Evolutionary conservation across 2,329 filamentous ascomycete species (phyloP), one percentile per base, ranked within the genome.

Genomic region (Fusarium proliferatum): DNA sequence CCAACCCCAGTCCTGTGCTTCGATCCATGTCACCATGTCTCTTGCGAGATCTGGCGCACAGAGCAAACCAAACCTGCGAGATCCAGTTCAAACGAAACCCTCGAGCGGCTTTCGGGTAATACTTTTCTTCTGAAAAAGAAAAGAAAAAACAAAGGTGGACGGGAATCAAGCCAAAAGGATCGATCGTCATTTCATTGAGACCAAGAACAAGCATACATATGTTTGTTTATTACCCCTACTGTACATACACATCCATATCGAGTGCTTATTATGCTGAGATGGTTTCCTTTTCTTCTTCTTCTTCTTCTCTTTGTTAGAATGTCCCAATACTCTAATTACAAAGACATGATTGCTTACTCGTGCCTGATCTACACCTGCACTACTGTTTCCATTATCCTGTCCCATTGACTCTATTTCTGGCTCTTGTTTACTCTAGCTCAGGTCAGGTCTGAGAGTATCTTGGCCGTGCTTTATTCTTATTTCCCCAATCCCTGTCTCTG

Each of bases 11-110:
- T 72, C 70, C 72, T 59, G 71, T 73, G 68, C 72, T 74, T 57
- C 77, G 68, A 69, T 71, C 76, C 71, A 74, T 78, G 74, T 67
- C 71, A 76, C 60, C 67, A 62, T 65, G 69, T 61, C 64, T 52
- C 73, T 65, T 58, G 64, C 65, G 65, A 78, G 76, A 78, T 78
- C 76, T 78, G 64, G 65, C 65, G 75, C 75, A 75, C 67, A 69
- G 66, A 77, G 74, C 51, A 61, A 56, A 49, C 41, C 76, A 76
- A 73, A 74, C 66, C 48, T 52, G 63, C 43, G 49, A 76, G 72
- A 77, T 76, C 72, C 69, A 68, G 74, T 72, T 64, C 71, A 64
- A 74, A 71, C 66, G 59, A 68, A 66, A 66, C 63, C 64, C 56
- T 61, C 48, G 51, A 59, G 41, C 60, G 61, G 53, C 33, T 56